Base-by-base conservation (phyloP, 768 basidiomycete species). In the Termitomyces sp. region DNA sequence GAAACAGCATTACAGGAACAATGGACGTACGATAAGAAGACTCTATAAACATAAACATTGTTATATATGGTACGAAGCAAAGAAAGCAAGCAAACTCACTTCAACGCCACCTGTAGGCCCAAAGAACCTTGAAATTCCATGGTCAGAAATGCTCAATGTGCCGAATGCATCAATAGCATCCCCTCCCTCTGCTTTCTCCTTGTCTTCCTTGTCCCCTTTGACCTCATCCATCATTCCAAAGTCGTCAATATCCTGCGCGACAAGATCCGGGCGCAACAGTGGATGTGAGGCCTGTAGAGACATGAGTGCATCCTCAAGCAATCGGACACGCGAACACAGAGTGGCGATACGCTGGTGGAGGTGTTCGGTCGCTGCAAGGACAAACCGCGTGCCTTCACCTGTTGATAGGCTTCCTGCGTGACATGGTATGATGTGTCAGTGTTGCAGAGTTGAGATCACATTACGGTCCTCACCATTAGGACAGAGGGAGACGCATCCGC, bases 351-450 rank as follows among this genome's bases (percentile, higher is more conserved):
- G 78, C 43, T 75, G 76, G 68, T 87, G 84, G 18, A 86, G 79
- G 50, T 86, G 85, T 64, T 84, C 85, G 6, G 85, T 86, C 10
- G 82, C 84, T 4, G 85, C 85, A 39, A 86, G 73, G 16, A 86
- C 84, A 59, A 84, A 84, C 1, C 89, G 79, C 55, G 87, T 88
- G 58, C 87, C 87, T 69, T 90, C 85, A 13, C 88, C 88, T n/a
- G 88, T 89, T 0, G 87, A 81, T n/a, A 90, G 73, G 64, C 85
- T 87, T 24, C 86, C 86, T 87, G 16, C 14, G 10, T 50, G 14
- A 5, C 16, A 49, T 60, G 53, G 43, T 48, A 44, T 5, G 43
- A 51, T 29, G 26, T 29, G 39, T 48, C 6, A 32, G 56, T 26
- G 24, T 26, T 31, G 32, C 12, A 44, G 20, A 24, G 36, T 52